These are phyloP conservation scores for Gnomoniopsis smithogilvyi DNA, from an alignment of 2,329 filamentous ascomycete species.

Conservation along the genomic window DNA sequence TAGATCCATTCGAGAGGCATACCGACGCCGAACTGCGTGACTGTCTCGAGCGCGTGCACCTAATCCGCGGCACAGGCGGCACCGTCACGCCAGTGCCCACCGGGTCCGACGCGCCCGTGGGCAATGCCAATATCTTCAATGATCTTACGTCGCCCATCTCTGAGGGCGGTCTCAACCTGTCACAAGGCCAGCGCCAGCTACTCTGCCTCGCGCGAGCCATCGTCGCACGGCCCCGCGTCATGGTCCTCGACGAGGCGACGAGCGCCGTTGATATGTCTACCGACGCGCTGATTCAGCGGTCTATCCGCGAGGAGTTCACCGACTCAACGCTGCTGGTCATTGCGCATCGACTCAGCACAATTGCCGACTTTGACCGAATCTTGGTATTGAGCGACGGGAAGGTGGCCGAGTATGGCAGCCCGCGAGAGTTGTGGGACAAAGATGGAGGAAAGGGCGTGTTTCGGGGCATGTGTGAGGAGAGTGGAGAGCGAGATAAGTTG, in stretches of 20 bases:
- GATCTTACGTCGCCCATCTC: constrained; percentile 62
- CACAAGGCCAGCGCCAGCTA: constrained; percentile 73
- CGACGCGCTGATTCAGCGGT: constrained; percentile 69
- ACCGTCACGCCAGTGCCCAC: constrained; percentile 36
- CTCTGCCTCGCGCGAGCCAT: constrained; percentile 73
- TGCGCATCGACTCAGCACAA: constrained; percentile 72
- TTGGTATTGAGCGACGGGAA: constrained; percentile 66
- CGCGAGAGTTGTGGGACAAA: constrained; percentile 57
- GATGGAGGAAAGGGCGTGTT: constrained; percentile 47
- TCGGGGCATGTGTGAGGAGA: constrained; percentile 60
- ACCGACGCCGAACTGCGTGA: constrained; percentile 67
- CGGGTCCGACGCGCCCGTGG: constrained; percentile 34
- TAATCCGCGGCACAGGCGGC: constrained; percentile 40
- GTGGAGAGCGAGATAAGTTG: constrained; percentile 55
- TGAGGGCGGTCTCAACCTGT: constrained; percentile 71
- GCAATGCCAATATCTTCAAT: constrained; percentile 64
- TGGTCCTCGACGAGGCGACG: constrained; percentile 79
- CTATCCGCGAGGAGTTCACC: constrained; percentile 68
- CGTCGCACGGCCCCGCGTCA: constrained; percentile 68
- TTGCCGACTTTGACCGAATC: constrained; percentile 73
- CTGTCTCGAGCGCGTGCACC: constrained; percentile 66
- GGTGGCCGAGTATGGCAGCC: constrained; percentile 66
- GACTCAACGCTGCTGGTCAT: constrained; percentile 70
- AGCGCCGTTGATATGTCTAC: constrained; percentile 76
- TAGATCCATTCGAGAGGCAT: constrained; percentile 73